Evolutionary conservation across 768 basidiomycete species (phyloP).

Genomic region (Podaxis sp.): DNA sequence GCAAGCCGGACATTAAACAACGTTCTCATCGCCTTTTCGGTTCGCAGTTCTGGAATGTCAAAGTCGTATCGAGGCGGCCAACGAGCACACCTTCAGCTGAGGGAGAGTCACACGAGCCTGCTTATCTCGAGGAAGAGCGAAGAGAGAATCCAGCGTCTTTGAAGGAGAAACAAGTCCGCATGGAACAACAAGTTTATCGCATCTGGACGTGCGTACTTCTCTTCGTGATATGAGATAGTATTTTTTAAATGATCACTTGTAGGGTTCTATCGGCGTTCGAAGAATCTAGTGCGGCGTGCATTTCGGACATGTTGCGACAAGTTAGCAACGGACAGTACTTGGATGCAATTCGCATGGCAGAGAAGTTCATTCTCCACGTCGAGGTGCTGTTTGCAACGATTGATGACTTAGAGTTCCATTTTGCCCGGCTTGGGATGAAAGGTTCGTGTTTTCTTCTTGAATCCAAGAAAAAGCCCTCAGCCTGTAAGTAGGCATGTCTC

Average conservation of each 20-base stretch:
- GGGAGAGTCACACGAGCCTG: constrained; percentile 50
- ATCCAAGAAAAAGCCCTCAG: neutral
- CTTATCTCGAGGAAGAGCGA: constrained; percentile 76
- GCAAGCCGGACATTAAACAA: neutral
- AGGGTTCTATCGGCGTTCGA: constrained; percentile 97
- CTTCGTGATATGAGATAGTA: constrained; percentile 1
- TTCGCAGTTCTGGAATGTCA: constrained; percentile 96
- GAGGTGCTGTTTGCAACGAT: constrained; percentile 97
- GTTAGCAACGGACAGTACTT: constrained; percentile 97
- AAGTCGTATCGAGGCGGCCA: constrained; percentile 76
- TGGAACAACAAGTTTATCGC: constrained; percentile 97
- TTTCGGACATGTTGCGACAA: constrained; percentile 97
- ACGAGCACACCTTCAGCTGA: constrained; percentile 57
- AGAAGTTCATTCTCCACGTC: constrained; percentile 97
- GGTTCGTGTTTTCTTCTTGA: constrained; percentile 49
- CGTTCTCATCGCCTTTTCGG: constrained; percentile 1
- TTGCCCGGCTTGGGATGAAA: constrained; percentile 75
- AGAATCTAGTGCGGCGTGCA: constrained; percentile 98
- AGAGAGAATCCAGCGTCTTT: constrained; percentile 75
- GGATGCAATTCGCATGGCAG: constrained; percentile 97
- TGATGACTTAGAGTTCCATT: constrained; percentile 93
- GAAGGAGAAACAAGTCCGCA: constrained; percentile 86
- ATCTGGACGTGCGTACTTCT: constrained; percentile 90
- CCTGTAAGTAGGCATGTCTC: constrained; percentile 78
- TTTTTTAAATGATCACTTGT: constrained; percentile 11